Percentiles rank a stretch among this genome's conserved stretches.
These are phyloP conservation scores for Centella asiatica DNA, from an alignment of 129 eudicot species.

Conservation along the genomic window DNA sequence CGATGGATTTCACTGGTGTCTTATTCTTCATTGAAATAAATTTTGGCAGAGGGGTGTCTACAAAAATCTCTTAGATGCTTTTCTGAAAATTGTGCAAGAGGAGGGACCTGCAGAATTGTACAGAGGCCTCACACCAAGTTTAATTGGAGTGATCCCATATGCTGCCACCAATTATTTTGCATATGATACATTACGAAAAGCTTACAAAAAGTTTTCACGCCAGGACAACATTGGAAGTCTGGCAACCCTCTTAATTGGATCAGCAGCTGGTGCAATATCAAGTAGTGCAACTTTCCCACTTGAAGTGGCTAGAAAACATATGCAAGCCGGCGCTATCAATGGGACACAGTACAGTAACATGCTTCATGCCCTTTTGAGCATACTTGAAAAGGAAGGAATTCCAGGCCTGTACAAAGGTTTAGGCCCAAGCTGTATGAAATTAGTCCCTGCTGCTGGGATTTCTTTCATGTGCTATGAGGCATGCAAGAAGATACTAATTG, in stretches of 20 bases:
- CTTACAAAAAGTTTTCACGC: constrained; percentile 50
- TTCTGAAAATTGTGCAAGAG: constrained; percentile 60
- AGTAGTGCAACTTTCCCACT: constrained; percentile 85
- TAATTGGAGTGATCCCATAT: constrained; percentile 77
- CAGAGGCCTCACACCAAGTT: constrained; percentile 79
- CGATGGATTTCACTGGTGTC: too few relatives aligned
- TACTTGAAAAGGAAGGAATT: constrained; percentile 75
- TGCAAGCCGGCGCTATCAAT: constrained; percentile 84
- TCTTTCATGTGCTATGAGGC: constrained; percentile 96
- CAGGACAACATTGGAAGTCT: constrained; percentile 63
- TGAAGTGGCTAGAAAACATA: constrained; percentile 87
- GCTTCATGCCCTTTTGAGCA: constrained; percentile 71
- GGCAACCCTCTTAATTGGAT: constrained; percentile 71
- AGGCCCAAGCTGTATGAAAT: constrained; percentile 80
- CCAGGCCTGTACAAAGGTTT: constrained; percentile 63
- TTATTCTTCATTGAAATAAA: not conserved
- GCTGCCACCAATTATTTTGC: constrained; percentile 86
- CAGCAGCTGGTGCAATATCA: constrained; percentile 81
- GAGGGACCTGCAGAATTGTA: constrained; percentile 84
- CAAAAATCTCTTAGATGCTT: constrained; percentile 65
- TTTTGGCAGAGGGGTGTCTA: constrained; percentile 62
- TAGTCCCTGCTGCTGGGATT: constrained; percentile 90
- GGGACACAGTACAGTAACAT: constrained; percentile 66
- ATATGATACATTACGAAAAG: constrained; percentile 65
- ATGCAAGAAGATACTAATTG: constrained; percentile 69